phyloP scores from a whole-genome alignment of 106 monocot species.

The Chionographis japonica region DNA sequence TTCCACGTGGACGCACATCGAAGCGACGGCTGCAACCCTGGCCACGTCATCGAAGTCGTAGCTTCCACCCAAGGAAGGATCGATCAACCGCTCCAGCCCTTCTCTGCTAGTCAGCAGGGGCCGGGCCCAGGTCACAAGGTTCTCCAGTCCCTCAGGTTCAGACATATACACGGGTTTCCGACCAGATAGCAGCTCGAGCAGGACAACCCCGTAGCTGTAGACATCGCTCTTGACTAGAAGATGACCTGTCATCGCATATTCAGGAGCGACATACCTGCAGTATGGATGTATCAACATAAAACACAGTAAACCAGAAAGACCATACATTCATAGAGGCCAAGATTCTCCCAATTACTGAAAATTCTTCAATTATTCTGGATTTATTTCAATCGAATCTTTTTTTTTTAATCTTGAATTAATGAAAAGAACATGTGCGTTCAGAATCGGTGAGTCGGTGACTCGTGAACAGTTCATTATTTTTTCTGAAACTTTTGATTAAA shows the following conservation, averaged over 20 bases:
- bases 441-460: no score
- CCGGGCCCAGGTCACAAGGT: conserved; percentile 87
- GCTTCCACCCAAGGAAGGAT: conserved; percentile 52
- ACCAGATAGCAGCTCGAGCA: conserved; percentile 86
- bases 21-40: conserved; percentile 80
- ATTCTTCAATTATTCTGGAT: no score
- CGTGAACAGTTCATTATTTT: no score
- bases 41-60: conserved; percentile 60
- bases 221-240: conserved; percentile 94
- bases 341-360: no score
- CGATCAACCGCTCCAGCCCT: conserved; percentile 70
- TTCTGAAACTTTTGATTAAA: no score
- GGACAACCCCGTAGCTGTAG: conserved; percentile 93
- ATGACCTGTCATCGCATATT: conserved; percentile 98
- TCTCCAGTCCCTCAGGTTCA: conserved; percentile 62
- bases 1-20: conserved; percentile 76
- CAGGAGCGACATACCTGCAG: conserved; percentile 93
- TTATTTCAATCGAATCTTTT: no score
- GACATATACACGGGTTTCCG: conserved; percentile 81
- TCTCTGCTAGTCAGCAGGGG: conserved; percentile 64
- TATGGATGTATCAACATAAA: neutral
- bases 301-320: no score
- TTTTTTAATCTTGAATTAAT: no score
- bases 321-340: no score
- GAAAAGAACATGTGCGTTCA: no score